phyloP scores from a whole-genome alignment of 257 asterid species.

The Prunella vulgaris region DNA sequence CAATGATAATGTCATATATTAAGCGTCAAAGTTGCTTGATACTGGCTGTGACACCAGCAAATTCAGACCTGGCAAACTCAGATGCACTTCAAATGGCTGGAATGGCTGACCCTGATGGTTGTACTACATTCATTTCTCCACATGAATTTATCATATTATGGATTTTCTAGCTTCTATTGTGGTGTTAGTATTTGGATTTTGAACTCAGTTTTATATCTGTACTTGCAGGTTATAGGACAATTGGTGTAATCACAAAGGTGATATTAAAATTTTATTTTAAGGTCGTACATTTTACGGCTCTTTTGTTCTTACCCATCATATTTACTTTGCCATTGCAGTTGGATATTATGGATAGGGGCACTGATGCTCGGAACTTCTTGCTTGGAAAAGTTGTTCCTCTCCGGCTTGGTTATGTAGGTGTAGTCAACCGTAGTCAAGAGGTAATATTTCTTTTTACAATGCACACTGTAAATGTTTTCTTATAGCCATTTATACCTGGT shows the following conservation, averaged over 20 bases:
- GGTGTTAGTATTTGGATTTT: conserved; percentile 4
- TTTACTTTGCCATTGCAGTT: conserved; percentile 46
- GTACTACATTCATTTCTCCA: background rate
- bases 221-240: conserved; percentile 80
- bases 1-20: conserved; percentile 96
- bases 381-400: conserved; percentile 90
- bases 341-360: conserved; percentile 92
- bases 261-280: background rate
- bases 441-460: conserved; percentile 30
- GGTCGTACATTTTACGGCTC: background rate
- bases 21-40: conserved; percentile 79
- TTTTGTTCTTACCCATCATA: background rate
- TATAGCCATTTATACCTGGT: background rate
- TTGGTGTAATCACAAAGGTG: conserved; percentile 97
- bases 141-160: background rate
- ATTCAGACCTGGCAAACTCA: conserved; percentile 92
- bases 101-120: conserved; percentile 97
- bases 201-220: conserved; percentile 23
- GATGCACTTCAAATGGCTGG: conserved; percentile 99
- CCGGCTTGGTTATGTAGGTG: conserved; percentile 84
- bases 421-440: conserved; percentile 90
- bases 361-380: conserved; percentile 85
- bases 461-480: background rate
- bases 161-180: conserved; percentile 8
- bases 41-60: conserved; percentile 96